These are phyloP conservation scores for Verticillium nubilum DNA, from an alignment of 2,329 filamentous ascomycete genomes.

Conservation along the genomic window DNA sequence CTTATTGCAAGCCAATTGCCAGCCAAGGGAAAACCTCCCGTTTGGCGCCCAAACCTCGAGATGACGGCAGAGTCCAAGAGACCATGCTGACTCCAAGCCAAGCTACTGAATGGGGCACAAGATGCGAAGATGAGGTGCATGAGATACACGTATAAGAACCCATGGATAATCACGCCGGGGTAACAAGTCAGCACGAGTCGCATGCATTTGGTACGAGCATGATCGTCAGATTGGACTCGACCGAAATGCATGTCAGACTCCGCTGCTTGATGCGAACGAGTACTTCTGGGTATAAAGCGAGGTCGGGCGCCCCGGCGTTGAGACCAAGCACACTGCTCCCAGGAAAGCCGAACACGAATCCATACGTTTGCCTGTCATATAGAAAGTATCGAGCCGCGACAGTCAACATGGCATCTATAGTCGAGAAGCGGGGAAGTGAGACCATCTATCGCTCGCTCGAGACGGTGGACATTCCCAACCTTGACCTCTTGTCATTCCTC, in stretches of 20 bases:
- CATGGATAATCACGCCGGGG: not conserved
- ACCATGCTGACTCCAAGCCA: no score
- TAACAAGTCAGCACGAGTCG: not conserved
- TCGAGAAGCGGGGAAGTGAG: slow-evolving; percentile 8
- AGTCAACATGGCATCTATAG: slow-evolving; percentile 7
- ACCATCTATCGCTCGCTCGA: slow-evolving; percentile 31
- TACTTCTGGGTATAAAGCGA: not conserved
- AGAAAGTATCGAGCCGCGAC: not conserved
- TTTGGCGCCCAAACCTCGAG: not conserved
- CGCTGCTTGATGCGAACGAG: not conserved
- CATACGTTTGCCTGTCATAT: no score
- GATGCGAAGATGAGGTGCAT: no score
- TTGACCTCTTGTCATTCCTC: slow-evolving; percentile 37
- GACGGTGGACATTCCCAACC: slow-evolving; percentile 24
- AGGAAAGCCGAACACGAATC: no score
- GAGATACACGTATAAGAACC: no score
- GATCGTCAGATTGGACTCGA: not conserved
- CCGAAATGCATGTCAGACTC: not conserved
- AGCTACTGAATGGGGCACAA: no score
- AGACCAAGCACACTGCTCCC: no score
- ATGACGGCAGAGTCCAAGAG: not conserved
- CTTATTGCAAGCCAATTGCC: no score
- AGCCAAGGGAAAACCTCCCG: no score
- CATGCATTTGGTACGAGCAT: not conserved
- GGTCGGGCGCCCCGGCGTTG: no score